phyloP scores from a whole-genome alignment of 306 rosid species.

The Adenanthera pavonina region DNA sequence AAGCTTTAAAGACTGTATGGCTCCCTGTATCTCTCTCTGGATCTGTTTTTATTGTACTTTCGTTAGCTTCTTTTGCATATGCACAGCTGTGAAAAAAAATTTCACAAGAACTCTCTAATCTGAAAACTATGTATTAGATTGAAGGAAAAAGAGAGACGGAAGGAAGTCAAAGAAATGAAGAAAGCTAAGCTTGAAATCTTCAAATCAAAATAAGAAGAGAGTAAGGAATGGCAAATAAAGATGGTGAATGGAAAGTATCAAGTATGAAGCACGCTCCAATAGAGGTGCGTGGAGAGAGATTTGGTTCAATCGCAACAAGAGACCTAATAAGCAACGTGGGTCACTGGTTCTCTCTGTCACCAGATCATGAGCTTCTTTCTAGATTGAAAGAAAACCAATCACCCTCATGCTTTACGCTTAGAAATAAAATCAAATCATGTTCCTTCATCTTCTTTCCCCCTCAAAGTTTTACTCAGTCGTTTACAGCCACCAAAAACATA shows the following conservation, averaged over 20 bases:
- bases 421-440: constrained; percentile 16
- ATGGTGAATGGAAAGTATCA: constrained; percentile 9
- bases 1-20: constrained; percentile 47
- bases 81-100: background rate
- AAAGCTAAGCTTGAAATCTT: background rate
- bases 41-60: constrained; percentile 43
- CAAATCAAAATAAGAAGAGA: constrained; percentile 7
- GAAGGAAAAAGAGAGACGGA: constrained; percentile 5
- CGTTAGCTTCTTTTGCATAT: constrained; percentile 52
- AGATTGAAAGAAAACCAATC: constrained; percentile 45
- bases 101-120: constrained; percentile 26
- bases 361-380: constrained; percentile 46
- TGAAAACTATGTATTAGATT: constrained; percentile 6
- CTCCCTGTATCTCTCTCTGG: constrained; percentile 34
- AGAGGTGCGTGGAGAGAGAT: constrained; percentile 34
- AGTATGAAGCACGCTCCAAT: constrained; percentile 29
- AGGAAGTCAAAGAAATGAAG: background rate
- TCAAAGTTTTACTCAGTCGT: constrained; percentile 19
- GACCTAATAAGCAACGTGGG: constrained; percentile 50
- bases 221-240: constrained; percentile 8
- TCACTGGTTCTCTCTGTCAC: constrained; percentile 51
- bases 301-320: constrained; percentile 40
- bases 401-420: constrained; percentile 44
- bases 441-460: background rate
- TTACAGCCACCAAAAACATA: constrained; percentile 13